Evolutionary conservation across 768 basidiomycete species (phyloP).

Genomic region (Rossbeevera mucosa): DNA sequence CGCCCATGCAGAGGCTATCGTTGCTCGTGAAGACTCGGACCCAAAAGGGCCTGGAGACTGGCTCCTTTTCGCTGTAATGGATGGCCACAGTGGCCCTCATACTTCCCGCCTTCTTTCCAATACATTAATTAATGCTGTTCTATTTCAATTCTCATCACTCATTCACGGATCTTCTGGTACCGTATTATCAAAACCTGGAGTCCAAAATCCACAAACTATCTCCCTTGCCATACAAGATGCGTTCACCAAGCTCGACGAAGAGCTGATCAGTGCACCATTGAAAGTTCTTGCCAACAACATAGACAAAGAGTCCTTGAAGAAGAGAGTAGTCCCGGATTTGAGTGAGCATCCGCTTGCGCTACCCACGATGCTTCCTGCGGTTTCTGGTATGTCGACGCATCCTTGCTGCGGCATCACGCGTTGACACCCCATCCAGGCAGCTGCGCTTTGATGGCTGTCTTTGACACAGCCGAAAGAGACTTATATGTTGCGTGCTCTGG

Average conservation of each 20-base stretch:
- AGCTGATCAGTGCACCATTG: slow-evolving; percentile 76
- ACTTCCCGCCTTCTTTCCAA: slow-evolving; percentile 83
- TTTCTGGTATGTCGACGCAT: slow-evolving; percentile 51
- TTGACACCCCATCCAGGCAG: slow-evolving; percentile 51
- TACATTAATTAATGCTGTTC: slow-evolving; percentile 79
- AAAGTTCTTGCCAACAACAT: slow-evolving; percentile 60
- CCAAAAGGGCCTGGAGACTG: slow-evolving; percentile 62
- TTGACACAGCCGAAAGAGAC: slow-evolving; percentile 79
- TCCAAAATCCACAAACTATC: slow-evolving; percentile 49
- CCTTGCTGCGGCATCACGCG: not conserved
- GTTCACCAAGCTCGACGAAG: slow-evolving; percentile 79
- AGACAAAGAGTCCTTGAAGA: slow-evolving; percentile 46
- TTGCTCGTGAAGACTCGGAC: slow-evolving; percentile 59
- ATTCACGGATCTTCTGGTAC: slow-evolving; percentile 33
- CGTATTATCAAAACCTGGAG: slow-evolving; percentile 33
- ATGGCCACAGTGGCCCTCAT: slow-evolving; percentile 81
- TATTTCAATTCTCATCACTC: slow-evolving; percentile 64
- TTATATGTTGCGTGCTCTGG: slow-evolving; percentile 91
- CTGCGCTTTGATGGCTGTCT: slow-evolving; percentile 83
- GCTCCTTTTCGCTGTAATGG: slow-evolving; percentile 86
- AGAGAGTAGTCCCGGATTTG: slow-evolving; percentile 55
- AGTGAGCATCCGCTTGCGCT: slow-evolving; percentile 67
- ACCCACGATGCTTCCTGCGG: slow-evolving; percentile 74
- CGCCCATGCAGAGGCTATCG: slow-evolving; percentile 65
- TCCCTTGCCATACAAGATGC: slow-evolving; percentile 69